phyloP scores from a whole-genome alignment of 345 rosid species.

The Dovyalis caffra region DNA sequence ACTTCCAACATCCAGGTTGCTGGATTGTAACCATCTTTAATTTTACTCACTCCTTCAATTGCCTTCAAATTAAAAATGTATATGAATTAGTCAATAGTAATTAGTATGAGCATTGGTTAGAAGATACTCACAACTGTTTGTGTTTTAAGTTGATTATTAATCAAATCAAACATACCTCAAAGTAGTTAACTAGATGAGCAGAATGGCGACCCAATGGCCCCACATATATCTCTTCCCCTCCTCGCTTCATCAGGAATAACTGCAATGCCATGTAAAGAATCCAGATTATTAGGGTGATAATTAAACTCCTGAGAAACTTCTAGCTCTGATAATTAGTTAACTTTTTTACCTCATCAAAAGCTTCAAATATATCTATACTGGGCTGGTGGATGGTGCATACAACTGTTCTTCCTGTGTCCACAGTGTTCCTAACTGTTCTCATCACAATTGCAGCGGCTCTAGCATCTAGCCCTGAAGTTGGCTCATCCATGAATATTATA shows the following conservation, averaged over 20 bases:
- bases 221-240: conserved; percentile 78
- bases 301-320: background rate
- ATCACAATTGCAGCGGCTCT: conserved; percentile 94
- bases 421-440: conserved; percentile 91
- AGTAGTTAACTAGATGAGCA: conserved; percentile 51
- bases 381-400: conserved; percentile 97
- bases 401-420: conserved; percentile 87
- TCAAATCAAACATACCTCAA: conserved; percentile 47
- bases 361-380: conserved; percentile 88
- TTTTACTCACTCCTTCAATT: conserved; percentile 55
- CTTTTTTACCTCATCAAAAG: conserved; percentile 74
- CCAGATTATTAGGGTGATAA: background rate
- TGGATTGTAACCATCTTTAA: conserved; percentile 74
- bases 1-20: conserved; percentile 93
- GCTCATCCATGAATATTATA: conserved; percentile 92
- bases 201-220: conserved; percentile 80
- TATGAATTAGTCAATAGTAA: background rate
- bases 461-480: conserved; percentile 95
- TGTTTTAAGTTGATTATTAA: background rate
- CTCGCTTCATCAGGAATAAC: conserved; percentile 69
- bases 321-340: background rate
- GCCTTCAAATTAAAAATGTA: conserved; percentile 27
- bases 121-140: background rate
- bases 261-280: conserved; percentile 23
- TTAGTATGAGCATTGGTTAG: background rate